Evolutionary conservation across 192 early-diverging fungal genomes (phyloP).

Genomic region (Coemansia sp.): DNA sequence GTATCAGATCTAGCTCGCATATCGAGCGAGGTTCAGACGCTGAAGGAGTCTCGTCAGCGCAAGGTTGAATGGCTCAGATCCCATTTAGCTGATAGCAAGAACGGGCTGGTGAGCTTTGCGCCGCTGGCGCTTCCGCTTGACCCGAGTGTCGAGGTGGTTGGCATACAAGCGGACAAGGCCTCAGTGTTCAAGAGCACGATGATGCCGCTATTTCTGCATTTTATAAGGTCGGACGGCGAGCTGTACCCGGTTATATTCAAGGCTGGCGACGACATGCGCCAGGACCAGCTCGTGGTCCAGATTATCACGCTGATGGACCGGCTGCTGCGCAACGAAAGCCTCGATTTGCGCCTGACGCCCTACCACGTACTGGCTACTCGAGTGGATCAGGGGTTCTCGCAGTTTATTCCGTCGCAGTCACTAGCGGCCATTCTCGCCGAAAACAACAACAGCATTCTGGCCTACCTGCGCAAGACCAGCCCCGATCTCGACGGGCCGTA

Average conservation of each 20-base stretch:
- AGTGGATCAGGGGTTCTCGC: conserved; percentile 89
- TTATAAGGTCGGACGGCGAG: conserved; percentile 74
- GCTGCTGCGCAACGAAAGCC: conserved; percentile 89
- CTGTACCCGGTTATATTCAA: conserved; percentile 98
- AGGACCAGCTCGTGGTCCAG: conserved; percentile 98
- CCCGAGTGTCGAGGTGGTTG: conserved; percentile 80
- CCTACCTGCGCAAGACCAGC: conserved; percentile 74
- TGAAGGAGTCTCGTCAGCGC: conserved; percentile 79
- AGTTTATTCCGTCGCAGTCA: conserved; percentile 88
- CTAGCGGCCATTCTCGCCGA: conserved; percentile 87
- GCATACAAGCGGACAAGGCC: conserved; percentile 76
- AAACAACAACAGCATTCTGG: conserved; percentile 74
- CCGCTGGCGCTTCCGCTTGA: conserved; percentile 88
- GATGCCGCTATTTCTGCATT: conserved; percentile 81
- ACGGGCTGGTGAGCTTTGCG: conserved; percentile 72
- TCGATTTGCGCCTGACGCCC: conserved; percentile 88
- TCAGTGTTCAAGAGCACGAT: conserved; percentile 88
- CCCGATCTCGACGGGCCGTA: conserved; percentile 61
- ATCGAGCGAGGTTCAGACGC: conserved; percentile 65
- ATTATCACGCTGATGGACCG: conserved; percentile 97
- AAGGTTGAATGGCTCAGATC: conserved; percentile 84
- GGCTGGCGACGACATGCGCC: conserved; percentile 91
- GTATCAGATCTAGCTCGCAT: conserved; percentile 70
- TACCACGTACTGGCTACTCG: conserved; percentile 97
- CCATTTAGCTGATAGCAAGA: conserved; percentile 79